Percentiles rank a stretch among this genome's conserved stretches.
Evolutionary conservation across 2,329 filamentous ascomycete genomes (phyloP).

Genomic region (Mycosphaerella sp.): DNA sequence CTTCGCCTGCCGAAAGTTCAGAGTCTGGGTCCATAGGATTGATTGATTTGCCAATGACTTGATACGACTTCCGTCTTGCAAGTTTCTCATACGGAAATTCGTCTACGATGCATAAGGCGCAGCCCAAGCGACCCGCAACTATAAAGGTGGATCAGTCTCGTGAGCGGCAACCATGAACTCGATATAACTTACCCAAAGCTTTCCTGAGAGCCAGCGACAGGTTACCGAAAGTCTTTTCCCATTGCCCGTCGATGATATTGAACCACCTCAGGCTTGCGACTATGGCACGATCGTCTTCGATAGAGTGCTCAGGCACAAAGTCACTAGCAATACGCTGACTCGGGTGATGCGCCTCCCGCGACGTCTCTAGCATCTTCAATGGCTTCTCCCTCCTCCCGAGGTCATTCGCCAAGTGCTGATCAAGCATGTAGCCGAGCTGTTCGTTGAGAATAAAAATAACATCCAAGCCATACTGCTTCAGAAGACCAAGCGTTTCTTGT

Average conservation of each 20-base stretch:
- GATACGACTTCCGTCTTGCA: constrained; percentile 37
- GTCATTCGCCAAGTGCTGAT: constrained; percentile 18
- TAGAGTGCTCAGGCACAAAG: constrained; percentile 56
- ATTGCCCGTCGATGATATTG: constrained; percentile 64
- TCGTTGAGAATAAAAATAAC: constrained; percentile 65
- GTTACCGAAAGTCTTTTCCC: constrained; percentile 62
- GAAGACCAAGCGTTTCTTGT: constrained; percentile 62
- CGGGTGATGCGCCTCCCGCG: constrained; percentile 40
- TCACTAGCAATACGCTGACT: constrained; percentile 62
- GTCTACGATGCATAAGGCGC: constrained; percentile 49
- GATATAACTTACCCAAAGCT: constrained; percentile 65
- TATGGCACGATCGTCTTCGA: constrained; percentile 62
- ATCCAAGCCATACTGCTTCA: constrained; percentile 69
- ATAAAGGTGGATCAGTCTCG: constrained; percentile 9
- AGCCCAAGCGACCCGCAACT: constrained; percentile 47
- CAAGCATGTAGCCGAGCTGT: constrained; percentile 46
- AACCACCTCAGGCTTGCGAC: constrained; percentile 84
- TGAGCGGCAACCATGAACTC: not conserved
- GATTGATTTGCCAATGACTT: constrained; percentile 37
- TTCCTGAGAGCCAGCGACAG: constrained; percentile 72
- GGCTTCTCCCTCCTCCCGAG: constrained; percentile 12
- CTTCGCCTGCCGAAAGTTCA: constrained; percentile 17
- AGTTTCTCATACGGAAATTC: constrained; percentile 47
- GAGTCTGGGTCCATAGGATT: constrained; percentile 34
- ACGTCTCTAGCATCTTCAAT: constrained; percentile 48